phyloP scores from a whole-genome alignment of 2,329 filamentous ascomycete species.

The Rutstroemia sp. region DNA sequence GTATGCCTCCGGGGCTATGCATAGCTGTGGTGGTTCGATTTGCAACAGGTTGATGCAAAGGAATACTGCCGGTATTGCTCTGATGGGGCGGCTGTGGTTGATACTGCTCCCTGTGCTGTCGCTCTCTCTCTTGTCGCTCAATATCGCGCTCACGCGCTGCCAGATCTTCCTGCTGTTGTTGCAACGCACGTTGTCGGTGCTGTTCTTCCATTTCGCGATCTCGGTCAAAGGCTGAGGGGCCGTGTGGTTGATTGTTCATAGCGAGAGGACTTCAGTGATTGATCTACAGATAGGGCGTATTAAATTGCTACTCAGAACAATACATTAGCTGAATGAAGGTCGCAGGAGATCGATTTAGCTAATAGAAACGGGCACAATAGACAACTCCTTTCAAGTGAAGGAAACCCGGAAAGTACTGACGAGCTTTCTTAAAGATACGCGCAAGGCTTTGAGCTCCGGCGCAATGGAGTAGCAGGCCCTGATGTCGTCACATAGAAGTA shows the following conservation, averaged over 20 bases:
- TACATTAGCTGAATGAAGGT: background rate
- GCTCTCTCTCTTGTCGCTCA: slow-evolving; percentile 46
- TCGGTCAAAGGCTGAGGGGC: slow-evolving; percentile 25
- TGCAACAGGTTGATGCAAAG: slow-evolving; percentile 90
- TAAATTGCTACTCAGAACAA: background rate
- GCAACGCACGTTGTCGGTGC: slow-evolving; percentile 46
- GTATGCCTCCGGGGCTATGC: slow-evolving; percentile 83
- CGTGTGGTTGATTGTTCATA: slow-evolving; percentile 29
- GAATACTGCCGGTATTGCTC: slow-evolving; percentile 79
- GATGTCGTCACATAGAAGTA: slow-evolving; percentile 8
- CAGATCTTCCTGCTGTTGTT: slow-evolving; percentile 45
- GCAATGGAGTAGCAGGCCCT: slow-evolving; percentile 8
- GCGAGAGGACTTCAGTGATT: background rate
- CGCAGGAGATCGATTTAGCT: background rate
- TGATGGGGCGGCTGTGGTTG: slow-evolving; percentile 67
- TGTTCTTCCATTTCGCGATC: slow-evolving; percentile 43
- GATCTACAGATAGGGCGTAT: background rate
- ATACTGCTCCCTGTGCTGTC: slow-evolving; percentile 53
- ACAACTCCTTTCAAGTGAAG: background rate
- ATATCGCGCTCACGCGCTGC: slow-evolving; percentile 40
- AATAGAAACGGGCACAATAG: background rate
- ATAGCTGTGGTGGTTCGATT: slow-evolving; percentile 73
- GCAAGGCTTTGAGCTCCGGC: slow-evolving; percentile 10
- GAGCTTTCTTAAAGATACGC: slow-evolving; percentile 6
- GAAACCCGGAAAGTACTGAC: slow-evolving; percentile 1